Base-by-base conservation (phyloP, 2,329 filamentous ascomycete species). In the Aspergillus sp. region DNA sequence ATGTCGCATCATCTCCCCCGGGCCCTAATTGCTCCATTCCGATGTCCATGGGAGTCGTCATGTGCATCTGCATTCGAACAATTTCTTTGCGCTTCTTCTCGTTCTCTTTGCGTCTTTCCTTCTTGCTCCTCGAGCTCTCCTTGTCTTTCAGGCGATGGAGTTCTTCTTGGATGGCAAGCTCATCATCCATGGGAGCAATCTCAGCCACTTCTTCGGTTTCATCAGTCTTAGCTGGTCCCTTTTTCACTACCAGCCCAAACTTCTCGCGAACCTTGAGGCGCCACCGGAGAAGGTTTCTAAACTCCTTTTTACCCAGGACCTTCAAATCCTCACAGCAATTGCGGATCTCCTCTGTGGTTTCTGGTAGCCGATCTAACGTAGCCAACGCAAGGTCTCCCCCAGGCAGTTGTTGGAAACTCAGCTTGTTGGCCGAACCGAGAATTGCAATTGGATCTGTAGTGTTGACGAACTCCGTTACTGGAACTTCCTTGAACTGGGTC, bases 41-140 rank as follows among this genome's bases (percentile, higher is more conserved):
- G 62, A 99, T 96, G 63, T 99, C 95, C 82, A 91, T 95, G 7
- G 95, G 95, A 0, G 92, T 90, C 2, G 88, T 89, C 95, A 99
- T 99, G 77, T 97, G 89, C 80, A 99, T 87, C 75, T 99, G 95
- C 89, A 99, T 89, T 35, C 95, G 87, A n/a, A 96, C 83, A 59
- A 98, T 91, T 64, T 98, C 95, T 66, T 90, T 95, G 66, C 95
- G 90, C 76, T 96, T 98, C 74, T 87, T 87, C 75, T 99, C 95
- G 64, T 99, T 99, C 59, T 96, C 92, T 67, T 84, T 90, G 63
- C 93, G 84, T 65, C 89, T 86, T 68, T 96, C 90, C 66, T 91
- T 89, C 78, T 92, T 96, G 75, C 87, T 93, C 66, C 87, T 87
- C 21, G 88, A 75, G 44, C 78, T 85, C 62, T 95, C 90, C 68